A percentile compares a stretch with the other conserved stretches of the same genome.
Conservation (phyloP, 2,329 filamentous ascomycete species). For the Ascochyta lentis region DNA sequence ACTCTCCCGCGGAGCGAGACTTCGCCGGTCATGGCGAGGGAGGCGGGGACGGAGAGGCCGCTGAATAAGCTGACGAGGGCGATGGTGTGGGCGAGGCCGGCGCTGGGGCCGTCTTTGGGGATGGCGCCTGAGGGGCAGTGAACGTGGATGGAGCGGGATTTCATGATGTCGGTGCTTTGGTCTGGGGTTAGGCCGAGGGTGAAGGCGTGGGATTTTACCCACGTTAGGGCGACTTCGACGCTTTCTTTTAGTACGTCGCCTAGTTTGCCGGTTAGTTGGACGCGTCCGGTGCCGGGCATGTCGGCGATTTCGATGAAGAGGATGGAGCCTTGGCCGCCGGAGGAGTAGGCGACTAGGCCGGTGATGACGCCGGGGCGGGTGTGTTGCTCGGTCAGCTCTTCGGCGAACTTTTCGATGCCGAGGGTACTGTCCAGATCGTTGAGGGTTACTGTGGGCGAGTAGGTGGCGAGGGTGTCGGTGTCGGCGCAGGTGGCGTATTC, state of each 20-base stretch:
- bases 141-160: constrained; percentile 89
- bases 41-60: constrained; percentile 83
- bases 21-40: constrained; percentile 91
- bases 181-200: constrained; percentile 78
- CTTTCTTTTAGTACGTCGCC: constrained; percentile 97
- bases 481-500: constrained; percentile 93
- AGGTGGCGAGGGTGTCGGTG: constrained; percentile 66
- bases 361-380: constrained; percentile 89
- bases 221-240: constrained; percentile 93
- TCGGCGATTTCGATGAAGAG: constrained; percentile 98
- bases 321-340: constrained; percentile 91
- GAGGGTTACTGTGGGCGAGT: constrained; percentile 75
- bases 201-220: constrained; percentile 96
- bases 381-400: constrained; percentile 89
- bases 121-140: constrained; percentile 95
- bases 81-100: constrained; percentile 92
- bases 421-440: constrained; percentile 89
- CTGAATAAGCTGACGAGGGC: constrained; percentile 90
- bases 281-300: constrained; percentile 90
- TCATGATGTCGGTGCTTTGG: constrained; percentile 91
- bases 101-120: constrained; percentile 85
- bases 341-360: constrained; percentile 91
- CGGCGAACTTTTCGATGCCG: constrained; percentile 91
- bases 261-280: constrained; percentile 95
- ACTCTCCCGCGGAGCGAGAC: constrained; percentile 85